Base-by-base conservation (phyloP, 2,329 filamentous ascomycete species). In the Beauveria scarabaeidicola region DNA sequence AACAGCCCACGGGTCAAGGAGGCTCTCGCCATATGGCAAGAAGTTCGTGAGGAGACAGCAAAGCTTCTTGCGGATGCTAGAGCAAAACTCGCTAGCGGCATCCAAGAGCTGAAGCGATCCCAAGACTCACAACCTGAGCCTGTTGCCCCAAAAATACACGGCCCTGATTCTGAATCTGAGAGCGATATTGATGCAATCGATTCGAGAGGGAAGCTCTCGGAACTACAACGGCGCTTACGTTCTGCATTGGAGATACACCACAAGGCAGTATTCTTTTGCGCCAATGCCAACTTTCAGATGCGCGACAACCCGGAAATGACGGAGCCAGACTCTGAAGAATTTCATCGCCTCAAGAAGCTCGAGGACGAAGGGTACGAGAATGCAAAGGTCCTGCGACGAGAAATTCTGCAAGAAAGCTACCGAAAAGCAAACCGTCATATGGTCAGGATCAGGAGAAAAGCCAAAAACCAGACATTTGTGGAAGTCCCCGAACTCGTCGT, bases 251-350 rank as follows among this genome's bases (percentile, higher is more conserved):
- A 96, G 68, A 73, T 95, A 47, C 82, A 93, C 62, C 93, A 97
- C 69, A 85, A 87, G 64, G 90, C 88, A 32, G 79, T 84, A 1
- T 97, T 97, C 74, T 96, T 95, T 68, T 87, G 87, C 27, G 91
- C 87, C 15, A 96, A 91, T 65, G 88, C 86, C 0, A 86, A 87
- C 65, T 97, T 86, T 68, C 90, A 96, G 68, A 88, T 95, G 62
- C 94, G 92, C 68, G 82, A 84, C 0, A 83, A 92, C 59, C 71
- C 81, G 48, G 77, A 82, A 1, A 74, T 87, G 65, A 91, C 86
- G 0, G 69, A 76, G 23, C 83, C 86, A 1, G 84, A 85, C 5
- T 90, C 89, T 0, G 83, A 86, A 1, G 81, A 87, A 17, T 91
- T 86, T 66, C 74, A 79, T 55, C 72, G 74, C 0, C 74, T 93